Base-by-base conservation (phyloP, 164 flowering plant species). In the Chimonanthus praecox region DNA sequence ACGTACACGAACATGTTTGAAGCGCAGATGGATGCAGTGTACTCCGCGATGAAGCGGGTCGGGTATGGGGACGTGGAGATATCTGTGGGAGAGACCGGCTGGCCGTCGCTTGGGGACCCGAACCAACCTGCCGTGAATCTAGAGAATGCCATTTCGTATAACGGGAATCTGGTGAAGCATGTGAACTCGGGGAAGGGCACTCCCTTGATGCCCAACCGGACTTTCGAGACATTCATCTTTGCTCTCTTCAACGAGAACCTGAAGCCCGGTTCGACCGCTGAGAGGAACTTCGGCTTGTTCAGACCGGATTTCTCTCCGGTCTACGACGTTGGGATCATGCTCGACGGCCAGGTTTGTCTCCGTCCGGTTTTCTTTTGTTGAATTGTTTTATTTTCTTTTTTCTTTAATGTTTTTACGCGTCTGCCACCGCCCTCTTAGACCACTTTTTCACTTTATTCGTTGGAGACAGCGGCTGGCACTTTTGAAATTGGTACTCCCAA, bases 21-120 rank as follows among this genome's bases (percentile, higher is more conserved):
- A n/a, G 84, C 83, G 0, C 76, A 80, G 73, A 47, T 96, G 78
- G 99, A 96, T 74, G 90, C 97, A 0, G 84, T 88, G 7, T 72
- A 81, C 58, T 72, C 82, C 58, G 80, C 86, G 67, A 91, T 93
- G 98, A 84, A 80, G 79, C 77, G 50, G 49, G 33, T 94, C 47
- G 97, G 97, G 8, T 93, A 84, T 70, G 88, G 79, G 0, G 95
- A 90, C 69, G 97, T 95, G 69, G 92, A 87, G n/a, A 84, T 95
- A 61, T 88, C 83, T 50, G 87, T 87, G 49, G 99, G 83, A 2
- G 99, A 95, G 77, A 93, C 98, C 3, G 98, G 99, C 8, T 95
- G 99, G 99, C 91, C 99, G 5, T 90, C 97, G 3, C 72, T 75
- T 44, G 96, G 90, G 5, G 95, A 88, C 71, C 74, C 89, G 54